These are phyloP conservation scores for Trichoderma asperellum DNA, from an alignment of 2,329 filamentous ascomycete species.

Conservation along the genomic window DNA sequence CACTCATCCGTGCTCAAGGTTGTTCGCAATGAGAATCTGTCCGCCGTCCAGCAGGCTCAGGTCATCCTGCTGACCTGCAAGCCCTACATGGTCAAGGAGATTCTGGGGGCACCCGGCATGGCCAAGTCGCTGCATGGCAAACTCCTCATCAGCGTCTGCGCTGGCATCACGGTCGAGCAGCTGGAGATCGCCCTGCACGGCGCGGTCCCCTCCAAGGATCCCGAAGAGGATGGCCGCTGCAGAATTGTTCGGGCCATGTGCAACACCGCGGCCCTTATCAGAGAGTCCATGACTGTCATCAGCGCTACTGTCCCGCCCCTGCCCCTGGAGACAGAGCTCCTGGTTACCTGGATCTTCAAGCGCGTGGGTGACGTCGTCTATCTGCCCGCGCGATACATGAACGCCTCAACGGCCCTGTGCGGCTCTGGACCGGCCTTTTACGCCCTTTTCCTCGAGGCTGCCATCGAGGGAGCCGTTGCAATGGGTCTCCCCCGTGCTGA, in stretches of 20 bases:
- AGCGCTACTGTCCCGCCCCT: slow-evolving; percentile 64
- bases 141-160: slow-evolving; percentile 79
- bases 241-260: slow-evolving; percentile 79
- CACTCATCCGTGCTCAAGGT: slow-evolving; percentile 67
- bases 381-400: slow-evolving; percentile 69
- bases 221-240: slow-evolving; percentile 55
- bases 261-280: slow-evolving; percentile 78
- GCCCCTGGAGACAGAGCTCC: slow-evolving; percentile 52
- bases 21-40: slow-evolving; percentile 72
- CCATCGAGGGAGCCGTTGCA: slow-evolving; percentile 76
- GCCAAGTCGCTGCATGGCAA: slow-evolving; percentile 75
- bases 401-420: slow-evolving; percentile 73
- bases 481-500: slow-evolving; percentile 76
- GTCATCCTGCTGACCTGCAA: slow-evolving; percentile 81
- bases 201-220: slow-evolving; percentile 51
- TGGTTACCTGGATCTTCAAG: slow-evolving; percentile 78
- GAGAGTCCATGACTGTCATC: slow-evolving; percentile 83
- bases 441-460: slow-evolving; percentile 72
- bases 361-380: slow-evolving; percentile 72
- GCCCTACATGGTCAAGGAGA: slow-evolving; percentile 70
- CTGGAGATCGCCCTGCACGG: slow-evolving; percentile 68
- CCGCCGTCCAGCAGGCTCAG: slow-evolving; percentile 68
- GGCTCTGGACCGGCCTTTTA: slow-evolving; percentile 78
- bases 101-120: slow-evolving; percentile 71
- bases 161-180: slow-evolving; percentile 72